Conservation (phyloP, 768 basidiomycete genomes). For the Suillus cothurnatus region DNA sequence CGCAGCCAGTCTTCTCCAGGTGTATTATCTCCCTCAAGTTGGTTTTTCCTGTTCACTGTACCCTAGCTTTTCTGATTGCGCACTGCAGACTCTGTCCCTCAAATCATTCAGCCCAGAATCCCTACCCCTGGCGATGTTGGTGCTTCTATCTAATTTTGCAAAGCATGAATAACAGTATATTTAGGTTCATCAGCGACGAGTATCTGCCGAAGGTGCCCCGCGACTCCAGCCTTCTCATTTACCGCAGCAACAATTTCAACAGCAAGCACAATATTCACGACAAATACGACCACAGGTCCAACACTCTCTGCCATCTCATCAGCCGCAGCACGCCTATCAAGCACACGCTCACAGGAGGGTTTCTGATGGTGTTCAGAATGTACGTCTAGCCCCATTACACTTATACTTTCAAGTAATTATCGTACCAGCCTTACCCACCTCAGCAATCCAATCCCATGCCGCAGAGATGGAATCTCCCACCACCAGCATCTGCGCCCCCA, state of each 20-base stretch:
- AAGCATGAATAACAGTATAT: not conserved
- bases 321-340: slow-evolving; percentile 6
- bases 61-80: not conserved
- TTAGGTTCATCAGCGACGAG: not conserved
- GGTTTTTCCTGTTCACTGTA: not conserved
- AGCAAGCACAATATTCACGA: slow-evolving; percentile 6
- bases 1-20: not conserved
- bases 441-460: not conserved
- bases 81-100: not conserved
- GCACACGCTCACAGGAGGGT: not conserved
- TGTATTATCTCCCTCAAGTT: not conserved
- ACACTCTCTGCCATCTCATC: not conserved
- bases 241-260: slow-evolving; percentile 7
- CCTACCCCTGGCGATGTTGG: slow-evolving; percentile 1
- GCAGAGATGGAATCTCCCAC: not conserved
- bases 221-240: slow-evolving; percentile 9
- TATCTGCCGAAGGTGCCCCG: not conserved
- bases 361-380: not conserved
- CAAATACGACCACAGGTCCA: slow-evolving; percentile 1
- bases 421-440: slow-evolving; percentile 2
- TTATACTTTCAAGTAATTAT: not conserved
- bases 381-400: not conserved
- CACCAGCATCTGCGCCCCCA: not conserved
- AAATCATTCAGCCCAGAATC: not conserved
- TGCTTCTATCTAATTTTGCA: not conserved